Conservation (phyloP, 805 yeast genomes). For the Ogataea siamensis region DNA sequence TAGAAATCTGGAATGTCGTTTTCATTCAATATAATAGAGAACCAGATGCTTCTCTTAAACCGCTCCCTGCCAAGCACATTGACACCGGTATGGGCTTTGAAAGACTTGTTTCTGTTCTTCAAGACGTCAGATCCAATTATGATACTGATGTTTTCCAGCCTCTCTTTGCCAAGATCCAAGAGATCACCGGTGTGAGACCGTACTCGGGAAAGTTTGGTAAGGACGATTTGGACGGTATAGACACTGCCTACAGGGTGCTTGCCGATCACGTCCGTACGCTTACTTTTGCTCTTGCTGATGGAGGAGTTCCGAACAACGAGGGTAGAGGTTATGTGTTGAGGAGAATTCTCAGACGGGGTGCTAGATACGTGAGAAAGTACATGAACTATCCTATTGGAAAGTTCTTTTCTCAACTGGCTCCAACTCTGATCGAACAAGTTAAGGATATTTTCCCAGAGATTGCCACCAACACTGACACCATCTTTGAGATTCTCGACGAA, state of each 20-base stretch:
- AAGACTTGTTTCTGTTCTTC: slow-evolving; percentile 91
- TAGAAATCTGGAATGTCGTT: slow-evolving; percentile 97
- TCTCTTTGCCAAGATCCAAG: slow-evolving; percentile 79
- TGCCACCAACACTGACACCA: slow-evolving; percentile 62
- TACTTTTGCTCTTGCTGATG: slow-evolving; percentile 94
- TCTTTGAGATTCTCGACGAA: slow-evolving; percentile 89
- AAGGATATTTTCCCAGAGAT: slow-evolving; percentile 90
- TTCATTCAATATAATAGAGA: slow-evolving; percentile 97
- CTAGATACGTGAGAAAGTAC: slow-evolving; percentile 94
- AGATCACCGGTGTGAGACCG: slow-evolving; percentile 88
- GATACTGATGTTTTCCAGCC: slow-evolving; percentile 97
- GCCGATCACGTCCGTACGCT: slow-evolving; percentile 98
- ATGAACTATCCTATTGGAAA: slow-evolving; percentile 93
- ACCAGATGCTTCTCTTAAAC: slow-evolving; percentile 70
- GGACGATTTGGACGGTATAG: slow-evolving; percentile 92
- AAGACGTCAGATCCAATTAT: slow-evolving; percentile 87
- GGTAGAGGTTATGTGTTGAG: slow-evolving; percentile 98
- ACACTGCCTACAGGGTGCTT: slow-evolving; percentile 95
- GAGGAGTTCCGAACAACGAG: slow-evolving; percentile 99
- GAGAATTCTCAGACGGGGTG: slow-evolving; percentile 96
- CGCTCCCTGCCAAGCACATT: slow-evolving; percentile 91
- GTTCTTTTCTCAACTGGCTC: slow-evolving; percentile 89
- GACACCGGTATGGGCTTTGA: slow-evolving; percentile 99
- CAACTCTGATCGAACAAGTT: slow-evolving; percentile 88
- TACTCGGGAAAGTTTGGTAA: slow-evolving; percentile 91